A percentile compares a stretch with the other conserved stretches of the same genome.
These are phyloP conservation scores for Sporothrix curviconia DNA, from an alignment of 2,329 filamentous ascomycete genomes.

Conservation along the genomic window DNA sequence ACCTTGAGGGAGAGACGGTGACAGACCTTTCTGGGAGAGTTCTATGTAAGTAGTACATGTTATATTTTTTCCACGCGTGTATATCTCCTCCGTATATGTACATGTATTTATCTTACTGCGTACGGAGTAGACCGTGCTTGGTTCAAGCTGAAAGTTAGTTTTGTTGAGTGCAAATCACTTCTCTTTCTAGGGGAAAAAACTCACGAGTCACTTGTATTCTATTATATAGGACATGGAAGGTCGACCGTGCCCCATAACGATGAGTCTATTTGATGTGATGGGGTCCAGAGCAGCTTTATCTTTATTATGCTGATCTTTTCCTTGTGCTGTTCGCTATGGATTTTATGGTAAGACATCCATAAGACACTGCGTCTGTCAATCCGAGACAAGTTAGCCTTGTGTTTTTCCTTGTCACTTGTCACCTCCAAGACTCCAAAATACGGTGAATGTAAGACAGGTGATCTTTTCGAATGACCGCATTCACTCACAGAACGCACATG, in stretches of 20 bases:
- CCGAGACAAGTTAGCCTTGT: background rate
- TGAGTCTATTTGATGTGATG: background rate
- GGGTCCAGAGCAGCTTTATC: background rate
- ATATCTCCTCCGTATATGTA: too few relatives aligned
- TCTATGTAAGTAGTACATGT: too few relatives aligned
- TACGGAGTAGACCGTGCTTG: too few relatives aligned
- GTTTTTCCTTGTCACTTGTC: background rate
- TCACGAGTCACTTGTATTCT: too few relatives aligned
- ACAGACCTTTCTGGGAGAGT: too few relatives aligned
- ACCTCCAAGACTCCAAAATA: background rate
- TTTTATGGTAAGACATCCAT: background rate
- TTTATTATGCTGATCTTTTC: background rate
- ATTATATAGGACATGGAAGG: background rate
- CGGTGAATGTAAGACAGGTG: conserved; percentile 2
- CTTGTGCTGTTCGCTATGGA: background rate
- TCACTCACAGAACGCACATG: background rate
- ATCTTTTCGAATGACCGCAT: background rate
- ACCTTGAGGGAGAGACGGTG: background rate
- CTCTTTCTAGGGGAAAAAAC: too few relatives aligned
- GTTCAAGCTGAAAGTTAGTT: too few relatives aligned
- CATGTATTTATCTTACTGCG: too few relatives aligned
- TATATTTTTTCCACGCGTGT: too few relatives aligned
- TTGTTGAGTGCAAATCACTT: too few relatives aligned
- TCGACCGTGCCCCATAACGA: too few relatives aligned
- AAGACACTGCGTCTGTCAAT: background rate